A percentile compares a stretch with the other conserved stretches of the same genome.
Conservation (phyloP, 2,329 filamentous ascomycete species). For the Diaporthe sp. region DNA sequence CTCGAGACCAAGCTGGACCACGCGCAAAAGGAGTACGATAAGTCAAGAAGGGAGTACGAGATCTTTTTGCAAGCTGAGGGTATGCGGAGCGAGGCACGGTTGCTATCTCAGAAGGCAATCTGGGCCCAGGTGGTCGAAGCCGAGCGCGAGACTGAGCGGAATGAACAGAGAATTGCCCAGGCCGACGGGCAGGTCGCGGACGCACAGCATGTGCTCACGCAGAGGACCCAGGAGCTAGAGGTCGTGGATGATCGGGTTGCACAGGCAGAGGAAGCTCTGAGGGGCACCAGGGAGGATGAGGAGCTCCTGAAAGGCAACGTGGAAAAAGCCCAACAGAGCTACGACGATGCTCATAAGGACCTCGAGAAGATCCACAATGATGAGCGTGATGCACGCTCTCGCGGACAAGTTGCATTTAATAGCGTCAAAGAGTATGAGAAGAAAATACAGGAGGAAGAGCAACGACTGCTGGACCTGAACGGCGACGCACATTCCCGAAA, state of each 20-base stretch:
- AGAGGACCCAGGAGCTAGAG: constrained; percentile 58
- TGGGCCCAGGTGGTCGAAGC: constrained; percentile 89
- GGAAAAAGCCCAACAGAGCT: constrained; percentile 64
- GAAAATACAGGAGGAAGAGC: constrained; percentile 69
- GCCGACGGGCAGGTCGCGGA: constrained; percentile 61
- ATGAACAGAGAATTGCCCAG: constrained; percentile 54
- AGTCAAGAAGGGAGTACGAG: constrained; percentile 75
- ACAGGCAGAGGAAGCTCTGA: constrained; percentile 60
- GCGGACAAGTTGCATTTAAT: constrained; percentile 67
- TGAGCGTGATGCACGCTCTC: constrained; percentile 74
- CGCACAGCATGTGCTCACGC: constrained; percentile 51
- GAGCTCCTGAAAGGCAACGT: constrained; percentile 61
- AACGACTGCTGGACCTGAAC: constrained; percentile 75
- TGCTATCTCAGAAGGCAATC: constrained; percentile 77
- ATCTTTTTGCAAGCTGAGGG: constrained; percentile 76
- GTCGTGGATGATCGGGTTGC: constrained; percentile 60
- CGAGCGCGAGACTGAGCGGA: constrained; percentile 67
- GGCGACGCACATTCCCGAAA: constrained; percentile 78
- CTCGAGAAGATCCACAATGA: constrained; percentile 71
- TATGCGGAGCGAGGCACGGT: constrained; percentile 72
- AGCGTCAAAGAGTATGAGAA: constrained; percentile 60
- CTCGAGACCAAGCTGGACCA: constrained; percentile 74
- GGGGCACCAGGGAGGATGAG: constrained; percentile 63
- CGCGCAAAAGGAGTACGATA: constrained; percentile 70
- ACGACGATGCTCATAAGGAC: constrained; percentile 66